phyloP scores from a whole-genome alignment of 129 eudicot genomes.

The Flaveria robusta region DNA sequence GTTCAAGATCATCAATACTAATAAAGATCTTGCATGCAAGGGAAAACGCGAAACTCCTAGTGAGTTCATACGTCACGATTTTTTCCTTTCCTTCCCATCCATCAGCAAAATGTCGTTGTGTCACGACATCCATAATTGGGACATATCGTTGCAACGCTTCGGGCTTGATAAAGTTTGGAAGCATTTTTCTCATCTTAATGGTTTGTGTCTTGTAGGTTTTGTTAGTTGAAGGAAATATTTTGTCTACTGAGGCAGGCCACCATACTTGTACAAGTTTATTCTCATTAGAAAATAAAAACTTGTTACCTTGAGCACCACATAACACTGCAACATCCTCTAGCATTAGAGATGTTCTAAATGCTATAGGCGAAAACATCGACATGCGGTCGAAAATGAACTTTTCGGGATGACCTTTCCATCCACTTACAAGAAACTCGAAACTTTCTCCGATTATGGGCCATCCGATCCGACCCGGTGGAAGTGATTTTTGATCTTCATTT shows the following conservation, averaged over 20 bases:
- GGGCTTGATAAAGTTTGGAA: slow-evolving; percentile 68
- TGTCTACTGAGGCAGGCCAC: slow-evolving; percentile 86
- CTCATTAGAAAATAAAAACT: slow-evolving; percentile 76
- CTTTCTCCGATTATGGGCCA: slow-evolving; percentile 23
- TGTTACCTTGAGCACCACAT: slow-evolving; percentile 69
- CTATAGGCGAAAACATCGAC: slow-evolving; percentile 53
- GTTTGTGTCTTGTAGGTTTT: slow-evolving; percentile 62
- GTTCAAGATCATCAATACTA: slow-evolving; percentile 65
- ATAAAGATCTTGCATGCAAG: slow-evolving; percentile 66
- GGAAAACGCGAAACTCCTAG: slow-evolving; percentile 68
- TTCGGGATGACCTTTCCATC: slow-evolving; percentile 28
- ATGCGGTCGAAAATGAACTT: slow-evolving; percentile 61
- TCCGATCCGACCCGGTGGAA: slow-evolving; percentile 14
- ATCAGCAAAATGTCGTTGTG: slow-evolving; percentile 52
- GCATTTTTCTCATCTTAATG: slow-evolving; percentile 65
- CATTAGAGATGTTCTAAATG: slow-evolving; percentile 61
- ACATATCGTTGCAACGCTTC: slow-evolving; percentile 69
- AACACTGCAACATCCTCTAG: slow-evolving; percentile 62
- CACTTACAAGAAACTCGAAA: slow-evolving; percentile 3
- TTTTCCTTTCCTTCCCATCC: slow-evolving; percentile 59
- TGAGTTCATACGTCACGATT: slow-evolving; percentile 53
- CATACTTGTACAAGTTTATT: slow-evolving; percentile 73
- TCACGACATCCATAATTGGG: slow-evolving; percentile 62
- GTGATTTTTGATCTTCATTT: background rate
- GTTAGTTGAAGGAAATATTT: slow-evolving; percentile 66